Base-by-base conservation (phyloP, 2,329 filamentous ascomycete genomes). In the Aureobasidium leucospermi region DNA sequence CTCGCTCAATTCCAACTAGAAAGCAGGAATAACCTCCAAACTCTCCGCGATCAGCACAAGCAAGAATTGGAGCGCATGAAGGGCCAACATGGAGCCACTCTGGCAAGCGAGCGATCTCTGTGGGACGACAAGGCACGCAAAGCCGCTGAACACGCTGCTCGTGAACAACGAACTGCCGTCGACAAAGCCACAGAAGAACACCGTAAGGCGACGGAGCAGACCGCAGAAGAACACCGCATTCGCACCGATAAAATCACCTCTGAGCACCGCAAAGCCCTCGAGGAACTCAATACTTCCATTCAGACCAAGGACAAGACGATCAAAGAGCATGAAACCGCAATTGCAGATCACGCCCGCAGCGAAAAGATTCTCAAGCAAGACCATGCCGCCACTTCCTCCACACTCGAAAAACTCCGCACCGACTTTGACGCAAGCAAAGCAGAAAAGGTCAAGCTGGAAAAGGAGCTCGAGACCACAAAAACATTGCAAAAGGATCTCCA, bases 1-100 rank as follows among this genome's bases (percentile, higher is more conserved):
- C 65, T 87, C 6, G 78, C 78, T 70, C 82, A 77, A 65, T 76
- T 74, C 34, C 68, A 76, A 42, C 69, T 72, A 28, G 69, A 72
- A 15, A 41, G 42, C 34, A 52, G 41, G 16, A 62, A 45, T 49
- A 56, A 68, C 73, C 53, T 64, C 64, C 19, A 67, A 70, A 61
- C 63, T 62, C 2, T 57, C n/a, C 60, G 55, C 48, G 45, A 61
- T 68, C 76, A 79, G 61, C 73, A 80, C 60, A 76, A 73, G 45
- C 64, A 67, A 46, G 64, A 69, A 23, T 56, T 62, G 15, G 64
- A 69, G 56, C 64, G 65, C 5, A 34, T 66, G 13, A 65, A 67
- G 39, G 63, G 65, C 5, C 67, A 76, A 32, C 75, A 78, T 42
- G 60, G 72, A 6, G 67, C 67, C 2, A 68, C 68, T 3, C 63